Percentiles rank a stretch among this genome's conserved stretches.
These are phyloP conservation scores for Chaetomidium leptoderma DNA, from an alignment of 495 filamentous ascomycete species.

Conservation along the genomic window DNA sequence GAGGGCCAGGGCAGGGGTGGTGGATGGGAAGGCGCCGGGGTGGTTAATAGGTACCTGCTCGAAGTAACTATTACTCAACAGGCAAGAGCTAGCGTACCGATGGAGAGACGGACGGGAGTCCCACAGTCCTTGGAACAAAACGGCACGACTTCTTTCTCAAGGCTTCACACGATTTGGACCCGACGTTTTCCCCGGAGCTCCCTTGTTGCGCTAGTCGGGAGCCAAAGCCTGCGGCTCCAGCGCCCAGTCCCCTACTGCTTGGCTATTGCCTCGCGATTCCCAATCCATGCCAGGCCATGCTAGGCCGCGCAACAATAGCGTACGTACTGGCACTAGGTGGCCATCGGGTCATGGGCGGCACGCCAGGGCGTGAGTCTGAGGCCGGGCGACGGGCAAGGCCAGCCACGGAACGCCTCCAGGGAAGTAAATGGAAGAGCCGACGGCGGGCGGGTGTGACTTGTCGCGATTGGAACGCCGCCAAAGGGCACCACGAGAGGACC, in stretches of 20 bases:
- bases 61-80: not conserved
- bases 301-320: not conserved
- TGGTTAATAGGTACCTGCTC: not conserved
- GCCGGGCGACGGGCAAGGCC: not conserved
- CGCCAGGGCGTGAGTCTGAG: not conserved
- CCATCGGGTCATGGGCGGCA: not conserved
- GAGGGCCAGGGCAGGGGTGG: conserved; percentile 2
- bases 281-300: not conserved
- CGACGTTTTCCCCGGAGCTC: not conserved
- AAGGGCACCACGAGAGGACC: not conserved
- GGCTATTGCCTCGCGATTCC: conserved; percentile 19
- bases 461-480: no score
- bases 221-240: not conserved
- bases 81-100: not conserved
- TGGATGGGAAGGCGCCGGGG: not conserved
- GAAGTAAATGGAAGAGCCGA: no score
- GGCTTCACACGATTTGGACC: not conserved
- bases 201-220: not conserved
- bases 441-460: no score
- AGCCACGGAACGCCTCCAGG: no score
- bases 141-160: not conserved
- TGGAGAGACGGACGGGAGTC: not conserved
- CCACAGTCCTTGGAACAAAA: not conserved
- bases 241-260: not conserved
- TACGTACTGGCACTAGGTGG: no score